A percentile compares a stretch with the other conserved stretches of the same genome.
phyloP scores from a whole-genome alignment of 371 early-diverging fungal species.

The Apophysomyces trapeziformis region DNA sequence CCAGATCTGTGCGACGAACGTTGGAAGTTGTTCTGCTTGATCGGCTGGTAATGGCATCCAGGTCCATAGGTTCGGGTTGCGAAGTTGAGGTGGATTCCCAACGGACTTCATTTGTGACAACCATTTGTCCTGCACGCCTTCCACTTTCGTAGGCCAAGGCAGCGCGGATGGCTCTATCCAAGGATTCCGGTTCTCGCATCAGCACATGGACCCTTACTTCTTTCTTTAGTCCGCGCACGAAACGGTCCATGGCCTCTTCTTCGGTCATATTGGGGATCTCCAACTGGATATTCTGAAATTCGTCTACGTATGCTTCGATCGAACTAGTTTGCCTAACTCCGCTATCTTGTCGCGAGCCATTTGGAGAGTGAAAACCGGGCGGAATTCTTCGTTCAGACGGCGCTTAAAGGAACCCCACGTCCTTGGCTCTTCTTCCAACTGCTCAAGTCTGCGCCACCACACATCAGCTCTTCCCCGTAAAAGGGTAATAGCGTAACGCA shows the following conservation, averaged over 20 bases:
- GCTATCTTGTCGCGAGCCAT: no score
- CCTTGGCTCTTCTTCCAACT: neutral
- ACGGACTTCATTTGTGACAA: neutral
- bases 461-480: neutral
- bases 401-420: neutral
- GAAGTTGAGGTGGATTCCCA: neutral
- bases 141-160: constrained; percentile 13
- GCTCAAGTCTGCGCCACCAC: neutral
- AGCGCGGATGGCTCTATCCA: neutral
- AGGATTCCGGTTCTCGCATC: neutral
- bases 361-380: no score
- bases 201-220: neutral
- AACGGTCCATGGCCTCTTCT: no score
- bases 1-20: neutral
- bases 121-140: neutral
- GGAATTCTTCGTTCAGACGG: neutral
- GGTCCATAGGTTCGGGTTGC: constrained; percentile 8
- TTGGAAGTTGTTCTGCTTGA: neutral
- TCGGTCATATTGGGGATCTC: no score
- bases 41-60: neutral
- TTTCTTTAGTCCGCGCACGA: neutral
- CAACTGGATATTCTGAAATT: no score
- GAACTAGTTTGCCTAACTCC: no score
- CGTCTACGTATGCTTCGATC: no score
- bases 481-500: constrained; percentile 5